Conservation (phyloP, 1,284 basidiomycete species). For the Acaromyces ingoldii region DNA sequence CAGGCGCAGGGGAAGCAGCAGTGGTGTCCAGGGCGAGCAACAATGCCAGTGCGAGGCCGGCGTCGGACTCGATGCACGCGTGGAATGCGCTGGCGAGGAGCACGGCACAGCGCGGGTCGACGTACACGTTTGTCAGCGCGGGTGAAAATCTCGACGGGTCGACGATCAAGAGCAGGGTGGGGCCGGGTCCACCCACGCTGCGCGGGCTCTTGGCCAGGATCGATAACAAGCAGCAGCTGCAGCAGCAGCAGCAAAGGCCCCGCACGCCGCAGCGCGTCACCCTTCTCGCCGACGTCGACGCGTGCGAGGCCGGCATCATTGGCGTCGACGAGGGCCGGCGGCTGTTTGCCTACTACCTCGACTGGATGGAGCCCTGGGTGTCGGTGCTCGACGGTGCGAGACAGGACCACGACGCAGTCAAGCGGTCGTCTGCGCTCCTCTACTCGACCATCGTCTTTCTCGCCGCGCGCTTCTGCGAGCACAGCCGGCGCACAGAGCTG, state of each 20-base stretch:
- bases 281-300: neutral
- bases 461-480: slow-evolving; percentile 22
- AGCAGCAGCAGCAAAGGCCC: neutral
- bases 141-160: neutral
- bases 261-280: neutral
- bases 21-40: neutral
- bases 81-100: neutral
- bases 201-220: neutral
- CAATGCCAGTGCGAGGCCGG: neutral
- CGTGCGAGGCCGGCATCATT: neutral
- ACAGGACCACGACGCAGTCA: too few relatives aligned
- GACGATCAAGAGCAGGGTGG: neutral
- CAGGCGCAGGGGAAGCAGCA: neutral
- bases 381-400: neutral
- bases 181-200: neutral
- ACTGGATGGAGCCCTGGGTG: neutral
- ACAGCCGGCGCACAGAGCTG: slow-evolving; percentile 8
- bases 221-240: neutral
- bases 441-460: slow-evolving; percentile 8
- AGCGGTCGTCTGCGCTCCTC: neutral
- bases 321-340: neutral
- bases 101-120: neutral
- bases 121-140: slow-evolving; percentile 1
- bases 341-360: neutral
- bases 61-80: neutral